phyloP scores from a whole-genome alignment of 176 grass and related monocot genomes.

The Oropetium thomaeum region DNA sequence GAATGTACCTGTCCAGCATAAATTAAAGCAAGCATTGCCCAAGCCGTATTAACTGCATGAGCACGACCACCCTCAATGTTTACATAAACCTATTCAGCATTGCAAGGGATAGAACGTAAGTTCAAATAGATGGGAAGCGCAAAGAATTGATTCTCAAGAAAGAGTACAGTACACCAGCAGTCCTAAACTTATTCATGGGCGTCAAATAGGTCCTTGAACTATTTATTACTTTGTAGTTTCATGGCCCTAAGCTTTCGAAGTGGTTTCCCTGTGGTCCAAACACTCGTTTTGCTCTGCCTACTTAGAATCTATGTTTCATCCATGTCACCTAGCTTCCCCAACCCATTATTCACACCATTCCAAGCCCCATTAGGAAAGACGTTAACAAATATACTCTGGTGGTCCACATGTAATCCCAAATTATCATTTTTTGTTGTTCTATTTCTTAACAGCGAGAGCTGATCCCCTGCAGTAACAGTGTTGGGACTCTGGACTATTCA shows the following conservation, averaged over 20 bases:
- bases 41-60: conserved; percentile 67
- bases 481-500: background rate
- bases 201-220: background rate
- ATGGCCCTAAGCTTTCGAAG: background rate
- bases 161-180: background rate
- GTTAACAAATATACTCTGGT: background rate
- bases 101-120: background rate
- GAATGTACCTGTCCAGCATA: conserved; percentile 53
- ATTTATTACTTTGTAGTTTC: background rate
- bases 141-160: conserved; percentile 7
- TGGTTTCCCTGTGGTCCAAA: background rate
- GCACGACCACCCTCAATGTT: conserved; percentile 52
- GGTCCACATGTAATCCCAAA: background rate
- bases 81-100: conserved; percentile 22
- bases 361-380: background rate
- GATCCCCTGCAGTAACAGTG: background rate
- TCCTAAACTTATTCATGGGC: background rate
- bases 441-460: background rate
- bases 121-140: conserved; percentile 13
- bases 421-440: background rate
- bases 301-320: background rate
- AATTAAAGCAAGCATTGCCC: conserved; percentile 74
- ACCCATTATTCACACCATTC: background rate
- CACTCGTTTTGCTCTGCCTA: background rate
- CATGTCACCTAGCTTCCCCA: background rate